phyloP scores from a whole-genome alignment of 352 stramenopile species.

The Pythium volutum region DNA sequence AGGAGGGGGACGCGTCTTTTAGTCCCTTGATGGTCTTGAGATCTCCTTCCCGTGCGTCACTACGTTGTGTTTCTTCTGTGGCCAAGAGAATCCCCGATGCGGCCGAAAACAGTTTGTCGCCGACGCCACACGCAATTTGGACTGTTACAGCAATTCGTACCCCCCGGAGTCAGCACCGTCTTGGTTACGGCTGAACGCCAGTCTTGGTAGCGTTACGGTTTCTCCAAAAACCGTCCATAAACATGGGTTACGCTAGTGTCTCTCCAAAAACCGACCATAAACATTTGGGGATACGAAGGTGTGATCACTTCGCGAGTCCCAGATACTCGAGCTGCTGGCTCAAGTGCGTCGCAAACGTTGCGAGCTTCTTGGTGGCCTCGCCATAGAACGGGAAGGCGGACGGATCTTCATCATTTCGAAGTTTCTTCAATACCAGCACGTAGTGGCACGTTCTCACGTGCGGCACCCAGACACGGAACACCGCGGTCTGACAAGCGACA shows the following conservation, averaged over 20 bases:
- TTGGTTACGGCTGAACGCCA: background rate
- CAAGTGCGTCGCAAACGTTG: slow-evolving; percentile 49
- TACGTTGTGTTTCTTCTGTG: background rate
- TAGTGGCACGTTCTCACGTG: slow-evolving; percentile 60
- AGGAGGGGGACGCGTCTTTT: background rate
- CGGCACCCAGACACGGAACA: slow-evolving; percentile 55
- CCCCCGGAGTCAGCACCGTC: background rate
- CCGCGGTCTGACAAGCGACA: slow-evolving; percentile 30
- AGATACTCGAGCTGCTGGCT: slow-evolving; percentile 30
- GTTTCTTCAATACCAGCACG: slow-evolving; percentile 62
- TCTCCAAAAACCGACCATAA: background rate
- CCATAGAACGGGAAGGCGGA: slow-evolving; percentile 39
- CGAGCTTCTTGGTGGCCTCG: slow-evolving; percentile 39
- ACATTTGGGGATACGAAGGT: background rate
- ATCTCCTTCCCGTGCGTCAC: background rate
- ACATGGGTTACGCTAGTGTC: background rate
- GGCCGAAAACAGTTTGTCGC: slow-evolving; percentile 14
- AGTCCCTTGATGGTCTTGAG: background rate
- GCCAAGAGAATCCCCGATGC: background rate
- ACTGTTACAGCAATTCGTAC: slow-evolving; percentile 15
- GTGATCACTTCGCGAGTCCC: background rate
- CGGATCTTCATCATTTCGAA: slow-evolving; percentile 24
- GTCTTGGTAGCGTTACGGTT: no score
- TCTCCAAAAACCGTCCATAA: background rate
- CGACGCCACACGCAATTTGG: slow-evolving; percentile 13